Evolutionary conservation across 495 filamentous ascomycete genomes (phyloP), one percentile per base, ranked within the genome.

Genomic region (Podospora pseudoanserina): DNA sequence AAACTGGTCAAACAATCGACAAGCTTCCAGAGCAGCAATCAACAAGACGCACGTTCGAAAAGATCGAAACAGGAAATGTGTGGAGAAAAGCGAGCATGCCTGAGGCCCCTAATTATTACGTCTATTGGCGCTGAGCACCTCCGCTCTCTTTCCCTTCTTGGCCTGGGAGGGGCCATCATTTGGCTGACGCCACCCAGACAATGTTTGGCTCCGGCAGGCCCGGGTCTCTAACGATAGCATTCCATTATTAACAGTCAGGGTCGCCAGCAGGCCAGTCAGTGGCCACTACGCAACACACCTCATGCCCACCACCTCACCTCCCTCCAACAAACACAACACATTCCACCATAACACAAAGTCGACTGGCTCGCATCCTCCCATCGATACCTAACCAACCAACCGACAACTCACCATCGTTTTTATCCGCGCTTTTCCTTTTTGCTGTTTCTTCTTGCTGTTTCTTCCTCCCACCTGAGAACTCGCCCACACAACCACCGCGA

Each of bases 161-260:
- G 39, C 39, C 39, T 49, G 39, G 39, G 39, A 32, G 30, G 34
- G 32, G 13, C 19, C 57, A 54, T 65, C 32, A 57, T 60, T 56
- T 56, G 34, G 65, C 59, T 63, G 49, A 63, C 59, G 66, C 66
- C 66, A 58, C 66, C 60, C 30, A 16, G 18, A 26, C 65, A 28
- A 27, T 58, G 55, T 58, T 58, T 44, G 28, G 30, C 30, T 27
- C 60, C 66, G 66, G 66, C 23, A 53, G 16, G 49, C 44, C 60
- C 60, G 66, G 66, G 60, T 16, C 11, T 30, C 59, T 26, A 53
- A 55, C 55, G 54, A 66, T 58, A 66, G 19, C 32, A 23, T 30
- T 27, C 26, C 63, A 65, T 58, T 54, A 58, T 26, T 30, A 27
- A 60, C 60, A 63, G 18, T 2, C 9, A 13, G 39, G 39, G 39